A percentile compares a stretch with the other conserved stretches of the same genome.
Conservation (phyloP, 2,329 filamentous ascomycete genomes). For the Graphilbum ipis-grandicollis region DNA sequence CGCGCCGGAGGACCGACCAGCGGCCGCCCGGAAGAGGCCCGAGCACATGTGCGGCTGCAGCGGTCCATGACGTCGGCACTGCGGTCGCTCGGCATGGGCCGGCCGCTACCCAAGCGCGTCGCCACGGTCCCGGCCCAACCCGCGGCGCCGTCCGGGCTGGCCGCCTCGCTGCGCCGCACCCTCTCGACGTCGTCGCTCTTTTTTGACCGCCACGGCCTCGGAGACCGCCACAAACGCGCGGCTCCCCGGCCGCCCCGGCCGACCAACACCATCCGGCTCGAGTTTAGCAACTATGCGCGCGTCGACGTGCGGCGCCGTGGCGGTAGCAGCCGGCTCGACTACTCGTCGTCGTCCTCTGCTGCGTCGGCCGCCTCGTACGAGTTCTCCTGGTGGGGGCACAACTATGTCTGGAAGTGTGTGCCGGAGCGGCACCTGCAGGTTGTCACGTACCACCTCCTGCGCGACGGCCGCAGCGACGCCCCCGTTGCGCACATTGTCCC, state of each 20-base stretch:
- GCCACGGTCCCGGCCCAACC: slow-evolving; percentile 1
- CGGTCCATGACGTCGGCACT: slow-evolving; percentile 29
- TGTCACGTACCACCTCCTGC: slow-evolving; percentile 65
- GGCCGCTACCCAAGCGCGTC: slow-evolving; percentile 7
- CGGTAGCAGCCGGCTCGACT: slow-evolving; percentile 30
- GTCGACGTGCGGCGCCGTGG: slow-evolving; percentile 63
- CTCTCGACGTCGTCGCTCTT: slow-evolving; percentile 1
- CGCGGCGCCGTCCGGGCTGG: not conserved
- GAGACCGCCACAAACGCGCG: too few relatives aligned
- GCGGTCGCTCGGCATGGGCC: slow-evolving; percentile 23
- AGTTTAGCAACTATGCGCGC: slow-evolving; percentile 95
- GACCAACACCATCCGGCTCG: slow-evolving; percentile 69
- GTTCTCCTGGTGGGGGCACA: slow-evolving; percentile 84
- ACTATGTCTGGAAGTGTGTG: slow-evolving; percentile 69
- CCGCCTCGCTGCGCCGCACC: not conserved
- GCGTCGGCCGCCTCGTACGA: slow-evolving; percentile 47
- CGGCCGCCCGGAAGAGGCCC: too few relatives aligned
- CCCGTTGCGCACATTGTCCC: slow-evolving; percentile 61
- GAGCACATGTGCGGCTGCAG: slow-evolving; percentile 23
- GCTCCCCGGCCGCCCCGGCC: too few relatives aligned
- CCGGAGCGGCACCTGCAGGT: slow-evolving; percentile 49
- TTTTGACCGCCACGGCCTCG: slow-evolving; percentile 1
- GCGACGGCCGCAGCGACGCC: slow-evolving; percentile 28
- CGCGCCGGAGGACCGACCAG: too few relatives aligned
- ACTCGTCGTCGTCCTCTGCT: not conserved